Evolutionary conservation across 768 basidiomycete genomes (phyloP).

Genomic region (Collybia sordida): DNA sequence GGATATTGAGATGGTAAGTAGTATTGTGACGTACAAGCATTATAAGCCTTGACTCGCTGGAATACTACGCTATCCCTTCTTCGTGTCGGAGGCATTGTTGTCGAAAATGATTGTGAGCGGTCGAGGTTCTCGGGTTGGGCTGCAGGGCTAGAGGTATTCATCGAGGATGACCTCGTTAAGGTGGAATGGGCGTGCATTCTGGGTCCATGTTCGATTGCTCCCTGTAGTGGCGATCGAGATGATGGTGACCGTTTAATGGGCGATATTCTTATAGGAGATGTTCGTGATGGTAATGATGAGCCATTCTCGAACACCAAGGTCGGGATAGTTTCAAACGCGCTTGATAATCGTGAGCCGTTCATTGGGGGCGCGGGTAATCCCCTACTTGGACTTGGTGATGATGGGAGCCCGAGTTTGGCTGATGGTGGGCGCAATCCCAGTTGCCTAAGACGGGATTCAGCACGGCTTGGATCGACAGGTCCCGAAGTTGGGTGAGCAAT

Average conservation of each 20-base stretch:
- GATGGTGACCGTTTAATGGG: not conserved
- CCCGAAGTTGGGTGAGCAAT: not conserved
- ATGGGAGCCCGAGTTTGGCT: slow-evolving; percentile 2
- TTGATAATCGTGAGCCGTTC: slow-evolving; percentile 3
- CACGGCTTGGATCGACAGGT: not conserved
- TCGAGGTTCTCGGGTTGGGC: slow-evolving; percentile 1
- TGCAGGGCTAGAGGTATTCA: not conserved
- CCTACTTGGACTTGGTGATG: not conserved
- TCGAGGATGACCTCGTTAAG: slow-evolving; percentile 8
- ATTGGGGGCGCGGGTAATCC: slow-evolving; percentile 6
- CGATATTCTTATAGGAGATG: not conserved
- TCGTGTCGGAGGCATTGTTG: slow-evolving; percentile 9
- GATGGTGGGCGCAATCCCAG: not conserved
- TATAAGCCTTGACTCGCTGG: slow-evolving; percentile 31
- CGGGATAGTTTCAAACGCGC: slow-evolving; percentile 8
- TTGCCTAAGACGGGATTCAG: slow-evolving; percentile 3
- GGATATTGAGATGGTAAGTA: not conserved
- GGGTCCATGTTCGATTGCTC: not conserved
- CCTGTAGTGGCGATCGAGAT: slow-evolving; percentile 1
- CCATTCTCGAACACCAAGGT: slow-evolving; percentile 2
- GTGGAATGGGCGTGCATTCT: not conserved
- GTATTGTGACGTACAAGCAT: slow-evolving; percentile 16
- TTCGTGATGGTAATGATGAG: not conserved
- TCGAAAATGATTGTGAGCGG: slow-evolving; percentile 8
- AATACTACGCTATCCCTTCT: slow-evolving; percentile 37